Evolutionary conservation across 176 grass and related monocot species (phyloP), one percentile per base, ranked within the genome.

Genomic region (Carex pumila): DNA sequence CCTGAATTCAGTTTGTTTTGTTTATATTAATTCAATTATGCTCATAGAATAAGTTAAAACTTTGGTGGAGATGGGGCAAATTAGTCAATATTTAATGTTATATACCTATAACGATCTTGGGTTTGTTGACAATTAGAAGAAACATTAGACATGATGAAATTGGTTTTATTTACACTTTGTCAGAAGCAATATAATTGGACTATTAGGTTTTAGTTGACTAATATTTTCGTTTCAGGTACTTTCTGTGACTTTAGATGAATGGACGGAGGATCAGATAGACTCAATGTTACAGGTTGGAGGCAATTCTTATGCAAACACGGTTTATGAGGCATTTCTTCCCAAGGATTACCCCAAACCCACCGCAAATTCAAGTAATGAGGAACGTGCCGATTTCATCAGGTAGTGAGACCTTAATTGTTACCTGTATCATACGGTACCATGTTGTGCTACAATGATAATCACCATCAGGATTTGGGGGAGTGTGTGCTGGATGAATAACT

Each of bases 261-360:
- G 94, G 94, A 72, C 75, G 15, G 90, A 91, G 12, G 81, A 89
- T 86, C 88, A 94, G 25, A 88, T 92, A 62, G 86, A 94, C 55
- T 91, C 85, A 12, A 90, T 97, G 90, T 70, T 89, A 81, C 85
- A 97, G 84, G 92, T 97, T 19, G 94, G 94, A 71, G 94, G 94
- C 82, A 97, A 97, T 77, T 91, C 88, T 21, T 90, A 89, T 7
- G 94, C 92, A 3, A 97, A 97, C 84, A 85, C 92, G 43, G 93
- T 92, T 75, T 94, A 91, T 59, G 92, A 97, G 66, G 92, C 94
- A 71, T 97, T 94, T 87, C 85, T 97, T 39, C 90, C 94, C n/a
- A 53, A 91, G 78, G 66, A 61, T 50, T 91, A 91, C 80, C 4
- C 59, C 30, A 98, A 91, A 61, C 92, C 95, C 45, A 87, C 88